phyloP scores from a whole-genome alignment of 2,329 filamentous ascomycete genomes.

The Fusarium coicis region DNA sequence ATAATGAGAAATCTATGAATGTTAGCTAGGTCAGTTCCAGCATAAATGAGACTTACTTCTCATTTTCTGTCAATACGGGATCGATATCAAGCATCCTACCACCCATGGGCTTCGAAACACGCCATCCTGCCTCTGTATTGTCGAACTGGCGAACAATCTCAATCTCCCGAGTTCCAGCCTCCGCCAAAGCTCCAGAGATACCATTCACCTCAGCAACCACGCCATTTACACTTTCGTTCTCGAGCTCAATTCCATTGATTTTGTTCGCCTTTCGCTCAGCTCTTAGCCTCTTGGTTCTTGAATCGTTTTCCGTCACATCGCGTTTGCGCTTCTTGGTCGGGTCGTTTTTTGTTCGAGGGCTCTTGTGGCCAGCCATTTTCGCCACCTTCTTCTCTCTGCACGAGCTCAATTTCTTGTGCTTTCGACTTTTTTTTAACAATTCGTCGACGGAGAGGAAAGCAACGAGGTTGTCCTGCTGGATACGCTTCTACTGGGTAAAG shows the following conservation, averaged over 20 bases:
- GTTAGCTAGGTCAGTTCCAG: slow-evolving; percentile 21
- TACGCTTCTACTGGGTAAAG: slow-evolving; percentile 26
- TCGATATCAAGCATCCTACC: slow-evolving; percentile 74
- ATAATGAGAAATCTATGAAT: slow-evolving; percentile 75
- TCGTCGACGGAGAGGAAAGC: slow-evolving; percentile 35
- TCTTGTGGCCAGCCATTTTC: slow-evolving; percentile 52
- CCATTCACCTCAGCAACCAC: slow-evolving; percentile 30
- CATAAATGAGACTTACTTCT: slow-evolving; percentile 61
- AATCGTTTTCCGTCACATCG: slow-evolving; percentile 55
- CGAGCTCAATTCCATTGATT: slow-evolving; percentile 40
- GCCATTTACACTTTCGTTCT: slow-evolving; percentile 17
- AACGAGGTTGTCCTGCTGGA: slow-evolving; percentile 16
- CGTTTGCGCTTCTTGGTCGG: slow-evolving; percentile 60
- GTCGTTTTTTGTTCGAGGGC: slow-evolving; percentile 48
- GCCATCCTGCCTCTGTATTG: slow-evolving; percentile 60
- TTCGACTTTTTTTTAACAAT: slow-evolving; percentile 29
- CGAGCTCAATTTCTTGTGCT: slow-evolving; percentile 19
- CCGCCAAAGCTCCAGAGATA: slow-evolving; percentile 23
- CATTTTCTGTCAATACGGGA: slow-evolving; percentile 69
- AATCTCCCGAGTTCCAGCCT: slow-evolving; percentile 36
- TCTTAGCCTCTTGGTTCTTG: slow-evolving; percentile 55
- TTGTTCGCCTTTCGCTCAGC: slow-evolving; percentile 47
- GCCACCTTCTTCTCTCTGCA: slow-evolving; percentile 15
- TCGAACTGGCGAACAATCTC: slow-evolving; percentile 45
- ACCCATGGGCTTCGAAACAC: slow-evolving; percentile 71